A percentile compares a stretch with the other conserved stretches of the same genome.
Conservation (phyloP, 108 stramenopile species). For the Cylindrotheca fusiformis region DNA sequence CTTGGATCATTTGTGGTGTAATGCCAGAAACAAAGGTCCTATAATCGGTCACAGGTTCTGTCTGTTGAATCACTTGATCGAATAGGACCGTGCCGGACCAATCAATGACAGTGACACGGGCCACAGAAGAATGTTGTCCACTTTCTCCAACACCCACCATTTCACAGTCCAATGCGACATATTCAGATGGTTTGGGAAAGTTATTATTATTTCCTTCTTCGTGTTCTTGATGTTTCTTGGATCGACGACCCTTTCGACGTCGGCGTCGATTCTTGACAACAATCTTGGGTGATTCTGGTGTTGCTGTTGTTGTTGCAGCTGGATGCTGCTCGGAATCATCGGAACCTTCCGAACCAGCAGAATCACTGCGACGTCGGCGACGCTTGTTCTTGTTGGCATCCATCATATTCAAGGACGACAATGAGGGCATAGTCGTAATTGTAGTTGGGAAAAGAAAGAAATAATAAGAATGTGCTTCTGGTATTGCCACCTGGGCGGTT, state of each 20-base stretch:
- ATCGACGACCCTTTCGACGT: background rate
- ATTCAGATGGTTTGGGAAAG: background rate
- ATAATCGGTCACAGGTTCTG: constrained; percentile 83
- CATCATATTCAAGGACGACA: too few relatives aligned
- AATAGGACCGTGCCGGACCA: constrained; percentile 75
- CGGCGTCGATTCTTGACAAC: background rate
- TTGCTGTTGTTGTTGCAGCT: background rate
- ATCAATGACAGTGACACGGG: constrained; percentile 79
- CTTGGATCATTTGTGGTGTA: constrained; percentile 40
- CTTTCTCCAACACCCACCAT: constrained; percentile 94
- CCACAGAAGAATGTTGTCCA: constrained; percentile 61
- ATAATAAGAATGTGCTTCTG: too few relatives aligned
- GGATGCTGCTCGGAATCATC: background rate
- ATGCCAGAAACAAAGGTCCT: constrained; percentile 88
- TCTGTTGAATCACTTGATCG: constrained; percentile 73
- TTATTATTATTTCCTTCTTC: background rate
- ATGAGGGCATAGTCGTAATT: too few relatives aligned
- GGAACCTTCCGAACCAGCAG: background rate
- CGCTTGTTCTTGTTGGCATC: background rate
- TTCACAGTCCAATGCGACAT: constrained; percentile 77
- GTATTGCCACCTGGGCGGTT: too few relatives aligned
- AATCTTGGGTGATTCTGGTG: too few relatives aligned
- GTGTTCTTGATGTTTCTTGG: background rate
- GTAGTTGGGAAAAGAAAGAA: too few relatives aligned
- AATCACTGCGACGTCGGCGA: background rate